Evolutionary conservation across 495 filamentous ascomycete genomes (phyloP), one percentile per base, ranked within the genome.

Genomic region (Halenospora varia): DNA sequence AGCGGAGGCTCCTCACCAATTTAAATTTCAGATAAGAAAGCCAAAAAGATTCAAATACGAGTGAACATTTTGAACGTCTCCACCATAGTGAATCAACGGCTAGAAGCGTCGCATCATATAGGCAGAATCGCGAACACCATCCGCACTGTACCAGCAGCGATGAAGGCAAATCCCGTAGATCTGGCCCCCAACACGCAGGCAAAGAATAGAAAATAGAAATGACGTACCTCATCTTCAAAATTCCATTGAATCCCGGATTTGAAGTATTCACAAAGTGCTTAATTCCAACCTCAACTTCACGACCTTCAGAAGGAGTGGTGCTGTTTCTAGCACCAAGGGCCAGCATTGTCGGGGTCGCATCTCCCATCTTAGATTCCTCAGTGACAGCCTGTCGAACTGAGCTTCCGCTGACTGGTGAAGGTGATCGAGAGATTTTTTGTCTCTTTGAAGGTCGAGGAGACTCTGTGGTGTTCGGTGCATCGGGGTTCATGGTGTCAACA

Each of bases 201-300:
- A 40, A 48, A 51, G 8, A 60, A 50, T 9, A 52, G 17, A 53
- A 51, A 23, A 35, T 26, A 26, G 24, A 8, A n/a, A 19, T 25
- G 11, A 57, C 66, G 58, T 66, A 84, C 82, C 82, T 75, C 62
- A 83, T 80, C 69, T 86, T 86, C 56, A 85, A 50, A 23, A 78
- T 73, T 9, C 82, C 82, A 1, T 71, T 66, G 55, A 85, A 85
- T 3, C 81, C 78, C 26, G 70, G 70, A 29, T 72, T 74, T 22
- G 74, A 64, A 2, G 66, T 57, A 52, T 74, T 79, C 18, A 84
- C 79, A 59, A 77, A 82, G 58, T 78, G 73, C 3, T 75, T 75
- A 55, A 86, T 84, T 10, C 82, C 82, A 51, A 81, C 80, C 35
- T 77, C 69, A 10, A 62, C 58, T 62, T 86, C 82, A 55, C 60